Percentiles rank a stretch among this genome's conserved stretches.
phyloP scores from a whole-genome alignment of 306 rosid genomes.

The Gastrolobium bilobum region DNA sequence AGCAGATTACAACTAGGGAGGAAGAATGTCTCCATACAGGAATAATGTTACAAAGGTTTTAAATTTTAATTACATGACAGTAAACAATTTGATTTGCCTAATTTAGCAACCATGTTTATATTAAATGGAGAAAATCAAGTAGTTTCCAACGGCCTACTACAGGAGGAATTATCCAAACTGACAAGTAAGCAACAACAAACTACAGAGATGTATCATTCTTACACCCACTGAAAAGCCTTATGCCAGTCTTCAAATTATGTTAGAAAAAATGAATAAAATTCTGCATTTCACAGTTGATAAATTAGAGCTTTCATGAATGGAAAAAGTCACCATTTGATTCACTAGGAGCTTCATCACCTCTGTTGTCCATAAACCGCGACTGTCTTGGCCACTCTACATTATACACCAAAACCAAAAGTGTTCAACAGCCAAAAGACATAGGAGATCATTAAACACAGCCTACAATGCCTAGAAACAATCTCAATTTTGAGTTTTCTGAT shows the following conservation, averaged over 20 bases:
- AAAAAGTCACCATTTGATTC: constrained; percentile 52
- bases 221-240: constrained; percentile 14
- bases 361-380: constrained; percentile 44
- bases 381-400: constrained; percentile 53
- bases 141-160: background rate
- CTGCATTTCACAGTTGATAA: constrained; percentile 30
- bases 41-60: background rate
- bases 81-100: constrained; percentile 20
- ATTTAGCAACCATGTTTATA: constrained; percentile 6
- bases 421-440: constrained; percentile 35
- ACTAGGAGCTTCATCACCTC: constrained; percentile 36
- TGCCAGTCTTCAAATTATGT: background rate
- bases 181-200: constrained; percentile 1
- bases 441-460: background rate
- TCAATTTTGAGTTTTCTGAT: constrained; percentile 19
- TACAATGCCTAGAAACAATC: constrained; percentile 13
- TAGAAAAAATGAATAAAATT: constrained; percentile 29
- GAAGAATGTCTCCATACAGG: background rate
- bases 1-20: background rate
- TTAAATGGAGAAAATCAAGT: constrained; percentile 11
- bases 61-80: background rate
- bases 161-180: constrained; percentile 25
- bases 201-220: background rate
- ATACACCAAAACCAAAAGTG: constrained; percentile 47
- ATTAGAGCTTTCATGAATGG: background rate